Conservation (phyloP, 306 rosid genomes). For the Ochetophila trinervis region DNA sequence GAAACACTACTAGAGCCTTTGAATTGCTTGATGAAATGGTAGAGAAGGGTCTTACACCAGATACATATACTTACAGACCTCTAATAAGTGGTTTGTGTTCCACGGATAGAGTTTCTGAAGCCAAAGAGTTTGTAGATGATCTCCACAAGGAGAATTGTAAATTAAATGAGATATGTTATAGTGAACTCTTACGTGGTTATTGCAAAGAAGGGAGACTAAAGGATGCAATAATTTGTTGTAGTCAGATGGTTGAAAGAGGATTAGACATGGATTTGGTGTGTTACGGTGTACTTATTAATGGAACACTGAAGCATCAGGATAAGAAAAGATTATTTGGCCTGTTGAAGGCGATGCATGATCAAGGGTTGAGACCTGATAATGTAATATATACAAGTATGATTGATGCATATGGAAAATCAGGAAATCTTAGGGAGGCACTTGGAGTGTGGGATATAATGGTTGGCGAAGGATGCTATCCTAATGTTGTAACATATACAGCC, state of each 20-base stretch:
- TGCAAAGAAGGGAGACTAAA: slow-evolving; percentile 75
- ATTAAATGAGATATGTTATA: slow-evolving; percentile 81
- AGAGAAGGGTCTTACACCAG: slow-evolving; percentile 65
- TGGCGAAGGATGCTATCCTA: slow-evolving; percentile 68
- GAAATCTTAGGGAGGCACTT: slow-evolving; percentile 55
- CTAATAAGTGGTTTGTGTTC: slow-evolving; percentile 78
- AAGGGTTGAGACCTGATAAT: slow-evolving; percentile 68
- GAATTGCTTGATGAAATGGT: slow-evolving; percentile 75
- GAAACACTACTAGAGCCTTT: slow-evolving; percentile 65
- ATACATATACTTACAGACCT: slow-evolving; percentile 79
- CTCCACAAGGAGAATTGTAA: slow-evolving; percentile 54
- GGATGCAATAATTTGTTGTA: slow-evolving; percentile 68
- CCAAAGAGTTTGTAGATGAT: slow-evolving; percentile 64
- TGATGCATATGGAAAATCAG: slow-evolving; percentile 65
- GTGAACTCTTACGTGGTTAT: slow-evolving; percentile 76
- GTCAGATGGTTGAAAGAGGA: slow-evolving; percentile 75
- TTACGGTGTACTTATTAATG: slow-evolving; percentile 67
- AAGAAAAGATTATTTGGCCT: slow-evolving; percentile 45
- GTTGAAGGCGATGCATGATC: slow-evolving; percentile 59
- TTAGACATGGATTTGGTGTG: slow-evolving; percentile 78
- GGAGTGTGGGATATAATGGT: slow-evolving; percentile 75
- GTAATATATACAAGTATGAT: slow-evolving; percentile 84
- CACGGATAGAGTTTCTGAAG: slow-evolving; percentile 67
- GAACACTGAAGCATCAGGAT: slow-evolving; percentile 62
- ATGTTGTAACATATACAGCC: slow-evolving; percentile 75